Evolutionary conservation across 768 basidiomycete genomes (phyloP), one percentile per base, ranked within the genome.

Genomic region (Tremella yokohamensis): DNA sequence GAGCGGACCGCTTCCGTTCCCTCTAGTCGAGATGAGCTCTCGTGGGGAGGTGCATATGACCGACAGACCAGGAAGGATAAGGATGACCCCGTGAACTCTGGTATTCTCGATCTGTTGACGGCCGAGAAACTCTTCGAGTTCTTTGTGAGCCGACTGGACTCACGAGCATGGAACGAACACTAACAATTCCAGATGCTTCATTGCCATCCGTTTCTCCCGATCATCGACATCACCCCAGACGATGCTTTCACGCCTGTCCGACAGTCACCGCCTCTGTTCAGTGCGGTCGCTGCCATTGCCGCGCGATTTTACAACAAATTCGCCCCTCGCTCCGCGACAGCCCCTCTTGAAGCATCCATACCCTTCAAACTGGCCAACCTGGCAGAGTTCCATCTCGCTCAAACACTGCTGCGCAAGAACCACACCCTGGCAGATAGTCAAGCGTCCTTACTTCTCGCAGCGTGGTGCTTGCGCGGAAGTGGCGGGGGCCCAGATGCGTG

Each of bases 131-230:
- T 71, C 7, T 71, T 71, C 48, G 37, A 49, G 13, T 67, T 68
- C 60, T 70, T 65, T 48, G 58, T 67, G 44, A 60, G 63, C 29
- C 29, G 4, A 4, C 11, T 4, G 11, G 6, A 4, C 29, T 34
- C 4, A 34, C 29, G 11, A 11, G 11, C 6, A 4, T 34, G 4
- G 29, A 34, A 34, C 29, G 29, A 11, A n/a, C n/a, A n/a, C 29
- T 34, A 4, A 4, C 11, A 11, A 34, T 34, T 11, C 11, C 29
- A 34, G 29, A 34, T 34, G 29, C 11, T 34, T 12, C 69, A 71
- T 38, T 64, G 66, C 20, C 69, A 71, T 48, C 58, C 64, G 8
- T 71, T 71, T 54, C 40, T 71, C n/a, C 69, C 69, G 9, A 63
- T 71, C 9, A 60, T 71, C 22, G 61, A 71, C 40, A 54, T 65